Evolutionary conservation across 148 eudicot genomes (phyloP).

Genomic region (Salicornia ramosissima): DNA sequence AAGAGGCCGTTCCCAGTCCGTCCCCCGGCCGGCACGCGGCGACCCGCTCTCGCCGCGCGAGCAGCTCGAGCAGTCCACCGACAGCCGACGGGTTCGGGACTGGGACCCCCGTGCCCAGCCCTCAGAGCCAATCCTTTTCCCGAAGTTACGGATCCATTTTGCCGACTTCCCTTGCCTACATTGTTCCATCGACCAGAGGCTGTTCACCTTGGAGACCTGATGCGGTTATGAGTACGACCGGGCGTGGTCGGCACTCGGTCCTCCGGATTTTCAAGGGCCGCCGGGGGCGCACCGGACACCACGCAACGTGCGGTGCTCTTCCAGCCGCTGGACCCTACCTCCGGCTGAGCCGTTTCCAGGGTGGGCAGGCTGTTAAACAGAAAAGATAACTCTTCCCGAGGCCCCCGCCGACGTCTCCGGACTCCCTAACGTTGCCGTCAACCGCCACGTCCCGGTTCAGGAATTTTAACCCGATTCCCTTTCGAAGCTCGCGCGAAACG

Average conservation of each 20-base stretch:
- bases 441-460: slow-evolving; percentile 23
- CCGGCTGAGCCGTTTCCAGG: slow-evolving; percentile 20
- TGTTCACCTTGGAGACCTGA: too few relatives aligned
- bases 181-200: not conserved
- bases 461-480: too few relatives aligned
- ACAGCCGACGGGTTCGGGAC: slow-evolving; percentile 10
- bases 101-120: too few relatives aligned
- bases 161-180: slow-evolving; percentile 21
- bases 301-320: not conserved
- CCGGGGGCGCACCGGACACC: slow-evolving; percentile 1
- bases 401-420: slow-evolving; percentile 28
- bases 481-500: too few relatives aligned
- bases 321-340: slow-evolving; percentile 2
- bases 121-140: slow-evolving; percentile 14
- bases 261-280: too few relatives aligned
- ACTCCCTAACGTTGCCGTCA: slow-evolving; percentile 5
- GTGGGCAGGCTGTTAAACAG: slow-evolving; percentile 18
- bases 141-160: slow-evolving; percentile 18
- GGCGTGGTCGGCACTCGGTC: too few relatives aligned
- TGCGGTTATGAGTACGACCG: too few relatives aligned
- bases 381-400: slow-evolving; percentile 23
- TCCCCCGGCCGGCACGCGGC: too few relatives aligned
- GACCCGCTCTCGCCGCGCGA: slow-evolving; percentile 21
- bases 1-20: too few relatives aligned
- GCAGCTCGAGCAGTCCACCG: slow-evolving; percentile 11